Evolutionary conservation across 2,329 filamentous ascomycete genomes (phyloP).

Genomic region (Phyllosticta citrichinensis): DNA sequence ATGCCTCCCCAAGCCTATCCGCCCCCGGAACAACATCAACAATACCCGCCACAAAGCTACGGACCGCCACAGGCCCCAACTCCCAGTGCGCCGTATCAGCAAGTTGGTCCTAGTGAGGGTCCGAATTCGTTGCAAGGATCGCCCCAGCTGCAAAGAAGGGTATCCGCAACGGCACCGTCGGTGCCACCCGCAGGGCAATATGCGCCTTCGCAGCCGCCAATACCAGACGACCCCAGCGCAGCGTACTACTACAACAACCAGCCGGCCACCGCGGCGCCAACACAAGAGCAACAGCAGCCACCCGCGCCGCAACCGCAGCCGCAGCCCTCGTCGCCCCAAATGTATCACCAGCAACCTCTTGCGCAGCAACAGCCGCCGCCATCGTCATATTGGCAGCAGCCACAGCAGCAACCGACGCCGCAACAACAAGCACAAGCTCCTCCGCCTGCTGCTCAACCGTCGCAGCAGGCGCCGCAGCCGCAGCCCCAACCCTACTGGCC

Average conservation of each 20-base stretch:
- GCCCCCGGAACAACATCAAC: slow-evolving; percentile 21
- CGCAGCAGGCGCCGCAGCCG: slow-evolving; percentile 20
- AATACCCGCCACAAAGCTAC: slow-evolving; percentile 26
- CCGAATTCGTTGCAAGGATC: slow-evolving; percentile 30
- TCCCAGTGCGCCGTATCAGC: slow-evolving; percentile 18
- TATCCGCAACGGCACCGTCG: slow-evolving; percentile 25
- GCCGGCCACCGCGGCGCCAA: slow-evolving; percentile 9
- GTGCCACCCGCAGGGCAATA: slow-evolving; percentile 22
- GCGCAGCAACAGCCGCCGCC: slow-evolving; percentile 10
- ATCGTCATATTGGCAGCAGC: slow-evolving; percentile 12
- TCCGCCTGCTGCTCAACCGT: slow-evolving; percentile 12
- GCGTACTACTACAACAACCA: slow-evolving; percentile 12
- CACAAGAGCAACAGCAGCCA: slow-evolving; percentile 12
- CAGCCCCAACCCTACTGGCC: slow-evolving; percentile 24
- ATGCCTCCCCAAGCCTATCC: slow-evolving; percentile 18
- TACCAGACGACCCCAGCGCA: slow-evolving; percentile 23
- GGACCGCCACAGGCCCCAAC: slow-evolving; percentile 14
- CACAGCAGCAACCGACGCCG: slow-evolving; percentile 11
- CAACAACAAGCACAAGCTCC: slow-evolving; percentile 10
- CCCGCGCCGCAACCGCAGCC: slow-evolving; percentile 8
- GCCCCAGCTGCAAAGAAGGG: slow-evolving; percentile 27
- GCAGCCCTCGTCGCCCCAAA: slow-evolving; percentile 8
- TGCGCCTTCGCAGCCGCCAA: slow-evolving; percentile 23
- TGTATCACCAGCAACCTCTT: slow-evolving; percentile 11
- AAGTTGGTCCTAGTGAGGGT: slow-evolving; percentile 17